Base-by-base conservation (phyloP, 2,329 filamentous ascomycete genomes). In the Arthrinium phaeospermum region DNA sequence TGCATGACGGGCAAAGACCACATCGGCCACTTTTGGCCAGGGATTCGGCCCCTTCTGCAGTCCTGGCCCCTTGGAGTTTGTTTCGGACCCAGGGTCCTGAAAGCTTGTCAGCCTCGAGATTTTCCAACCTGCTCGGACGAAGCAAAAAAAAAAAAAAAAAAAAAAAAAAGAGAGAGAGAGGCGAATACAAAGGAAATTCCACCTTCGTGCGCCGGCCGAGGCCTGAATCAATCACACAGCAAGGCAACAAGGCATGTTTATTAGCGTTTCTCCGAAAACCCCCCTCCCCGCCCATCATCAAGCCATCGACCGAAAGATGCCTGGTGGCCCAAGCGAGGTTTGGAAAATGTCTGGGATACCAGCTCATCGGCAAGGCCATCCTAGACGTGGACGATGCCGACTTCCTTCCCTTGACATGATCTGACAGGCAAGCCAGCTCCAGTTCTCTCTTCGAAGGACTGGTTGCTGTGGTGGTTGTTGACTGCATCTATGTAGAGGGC, bases 81-180 rank as follows among this genome's bases (percentile, higher is more conserved):
- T 76, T 75, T 74, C 73, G 75, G 61, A 68, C 64, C 73, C 71
- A 72, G 74, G 74, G 73, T 69, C 74, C 71, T 71, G 45, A 71
- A 70, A 67, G 71, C 70, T 72, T 70, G 73, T 70, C 24, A 64
- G 57, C 57, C 57, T 64, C 34, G 34, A 41, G 19, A 22, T 41
- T 37, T 37, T 41, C 57, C 19, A 64, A 41, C 57, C 27, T 61
- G 19, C 53, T 34, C 53, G 8, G 57, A 64, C n/a, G 57, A 10
- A n/a, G 37, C 37, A 13, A 61, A 57, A 19, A 30, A 16, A 27
- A n/a, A n/a, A n/a, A n/a, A n/a, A n/a, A n/a, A n/a, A n/a, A n/a
- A n/a, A n/a, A n/a, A n/a, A n/a, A n/a, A n/a, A n/a, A n/a, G n/a
- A n/a, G n/a, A n/a, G n/a, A n/a, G n/a, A 51, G 49, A 51, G n/a